phyloP scores from a whole-genome alignment of 2,329 filamentous ascomycete genomes.

The Diaporthe sp. region DNA sequence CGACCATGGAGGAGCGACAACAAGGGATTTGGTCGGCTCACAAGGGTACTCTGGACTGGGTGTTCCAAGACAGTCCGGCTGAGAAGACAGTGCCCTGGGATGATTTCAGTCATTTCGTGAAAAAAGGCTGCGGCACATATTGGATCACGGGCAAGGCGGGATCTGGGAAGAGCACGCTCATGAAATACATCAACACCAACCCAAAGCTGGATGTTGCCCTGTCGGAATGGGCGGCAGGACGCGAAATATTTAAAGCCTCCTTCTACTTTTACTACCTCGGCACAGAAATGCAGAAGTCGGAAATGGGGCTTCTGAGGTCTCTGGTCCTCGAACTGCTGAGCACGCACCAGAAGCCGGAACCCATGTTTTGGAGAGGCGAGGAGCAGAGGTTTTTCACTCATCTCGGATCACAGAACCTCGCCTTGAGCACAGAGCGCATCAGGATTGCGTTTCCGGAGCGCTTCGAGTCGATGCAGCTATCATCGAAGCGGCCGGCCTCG shows the following conservation, averaged over 20 bases:
- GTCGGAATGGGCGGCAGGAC: not conserved
- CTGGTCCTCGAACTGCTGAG: not conserved
- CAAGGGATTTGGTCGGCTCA: conserved; percentile 11
- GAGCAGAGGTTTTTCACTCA: conserved; percentile 25
- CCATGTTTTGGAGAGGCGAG: not conserved
- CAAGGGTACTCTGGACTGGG: conserved; percentile 3
- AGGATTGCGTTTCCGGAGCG: not conserved
- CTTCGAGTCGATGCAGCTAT: not conserved
- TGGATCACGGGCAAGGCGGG: conserved; percentile 12
- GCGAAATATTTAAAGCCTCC: not conserved
- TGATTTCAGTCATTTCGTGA: conserved; percentile 4
- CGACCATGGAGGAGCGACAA: conserved; percentile 12
- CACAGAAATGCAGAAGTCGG: conserved; percentile 20
- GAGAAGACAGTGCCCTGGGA: not conserved
- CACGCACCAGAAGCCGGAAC: not conserved
- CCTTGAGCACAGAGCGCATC: not conserved
- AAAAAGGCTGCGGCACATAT: not conserved
- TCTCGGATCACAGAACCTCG: not conserved
- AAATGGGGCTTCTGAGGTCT: not conserved
- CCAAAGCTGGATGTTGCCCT: not conserved
- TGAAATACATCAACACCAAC: conserved; percentile 8
- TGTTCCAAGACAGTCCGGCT: not conserved
- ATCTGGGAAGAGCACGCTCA: conserved; percentile 11
- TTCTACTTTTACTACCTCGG: conserved; percentile 21
- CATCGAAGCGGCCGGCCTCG: not conserved